A percentile compares a stretch with the other conserved stretches of the same genome.
Evolutionary conservation across 2,329 filamentous ascomycete species (phyloP).

Genomic region (Cucurbitaria berberidis): DNA sequence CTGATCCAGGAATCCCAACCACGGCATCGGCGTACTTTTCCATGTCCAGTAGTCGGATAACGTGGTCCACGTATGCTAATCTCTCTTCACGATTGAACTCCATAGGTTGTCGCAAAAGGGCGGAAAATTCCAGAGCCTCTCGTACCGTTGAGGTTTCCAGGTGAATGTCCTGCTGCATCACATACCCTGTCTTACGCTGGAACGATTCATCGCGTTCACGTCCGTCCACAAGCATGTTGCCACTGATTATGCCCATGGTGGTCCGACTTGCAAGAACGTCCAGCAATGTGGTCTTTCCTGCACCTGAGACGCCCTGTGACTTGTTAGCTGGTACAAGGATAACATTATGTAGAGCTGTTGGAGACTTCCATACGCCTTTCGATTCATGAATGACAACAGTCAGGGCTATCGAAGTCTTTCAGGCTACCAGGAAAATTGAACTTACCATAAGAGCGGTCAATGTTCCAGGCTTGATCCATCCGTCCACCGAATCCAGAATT

Average conservation of each 20-base stretch:
- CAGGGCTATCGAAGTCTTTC: neutral
- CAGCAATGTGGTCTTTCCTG: conserved; percentile 88
- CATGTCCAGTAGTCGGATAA: conserved; percentile 25
- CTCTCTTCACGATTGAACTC: conserved; percentile 20
- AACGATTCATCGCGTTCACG: conserved; percentile 70
- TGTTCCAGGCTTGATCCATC: conserved; percentile 62
- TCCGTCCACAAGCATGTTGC: conserved; percentile 36
- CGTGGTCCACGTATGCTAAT: conserved; percentile 26
- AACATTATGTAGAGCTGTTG: neutral
- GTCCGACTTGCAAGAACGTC: conserved; percentile 66
- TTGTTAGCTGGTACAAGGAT: neutral
- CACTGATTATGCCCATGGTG: conserved; percentile 36
- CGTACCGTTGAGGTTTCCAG: conserved; percentile 39
- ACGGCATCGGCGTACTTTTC: conserved; percentile 29
- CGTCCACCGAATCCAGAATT: conserved; percentile 60
- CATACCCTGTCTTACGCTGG: conserved; percentile 87
- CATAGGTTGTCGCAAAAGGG: conserved; percentile 40
- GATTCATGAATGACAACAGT: no score
- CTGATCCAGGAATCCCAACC: conserved; percentile 20
- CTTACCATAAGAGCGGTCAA: conserved; percentile 52
- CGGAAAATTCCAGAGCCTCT: conserved; percentile 51
- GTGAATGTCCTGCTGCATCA: conserved; percentile 67
- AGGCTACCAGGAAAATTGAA: neutral
- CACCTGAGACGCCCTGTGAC: conserved; percentile 76
- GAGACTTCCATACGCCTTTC: neutral